Base-by-base conservation (phyloP, 2,329 filamentous ascomycete species). In the Sclerotinia borealis region DNA sequence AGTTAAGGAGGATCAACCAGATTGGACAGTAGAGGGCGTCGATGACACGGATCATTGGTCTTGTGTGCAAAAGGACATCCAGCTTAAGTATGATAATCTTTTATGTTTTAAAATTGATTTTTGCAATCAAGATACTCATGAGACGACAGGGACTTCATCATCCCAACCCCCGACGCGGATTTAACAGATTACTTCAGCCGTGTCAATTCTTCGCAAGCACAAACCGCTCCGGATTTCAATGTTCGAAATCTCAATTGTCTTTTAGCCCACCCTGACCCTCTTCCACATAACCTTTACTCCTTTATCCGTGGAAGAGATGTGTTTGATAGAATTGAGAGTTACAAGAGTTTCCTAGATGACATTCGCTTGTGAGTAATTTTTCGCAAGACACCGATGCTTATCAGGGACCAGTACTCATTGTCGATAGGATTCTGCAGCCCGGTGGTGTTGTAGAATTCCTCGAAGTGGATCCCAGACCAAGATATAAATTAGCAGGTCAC, bases 371-470 rank as follows among this genome's bases (percentile, higher is more conserved):
- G 62, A 65, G 67, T 65, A 22, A 13, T 39, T 29, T 29, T 8
- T 36, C 5, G 41, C 34, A 19, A n/a, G 19, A 19, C 52, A 31
- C 39, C 59, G 15, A 61, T 29, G 6, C 27, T 7, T 37, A 43
- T 11, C 37, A 69, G 66, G 43, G 17, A 36, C 19, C 3, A 13
- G 7, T 22, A 39, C 41, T 56, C 37, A 62, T 8, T 10, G 4
- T 29, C 5, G 15, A 47, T n/a, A 64, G 62, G 19, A 64, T 73
- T 22, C 65, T 73, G 4, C 67, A 73, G 34, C 70, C 71, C n/a
- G 70, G 69, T 52, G 72, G 71, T 10, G 69, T 74, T 41, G 67
- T 74, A 22, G 72, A 74, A 59, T 73, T 74, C 36, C 55, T 72
- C 5, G 72, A 74, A 58, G 63, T 73, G 37, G 72, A 74, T 58